Conservation (phyloP, 1,139 yeast species). For the Yamadazyma dushanensis region DNA sequence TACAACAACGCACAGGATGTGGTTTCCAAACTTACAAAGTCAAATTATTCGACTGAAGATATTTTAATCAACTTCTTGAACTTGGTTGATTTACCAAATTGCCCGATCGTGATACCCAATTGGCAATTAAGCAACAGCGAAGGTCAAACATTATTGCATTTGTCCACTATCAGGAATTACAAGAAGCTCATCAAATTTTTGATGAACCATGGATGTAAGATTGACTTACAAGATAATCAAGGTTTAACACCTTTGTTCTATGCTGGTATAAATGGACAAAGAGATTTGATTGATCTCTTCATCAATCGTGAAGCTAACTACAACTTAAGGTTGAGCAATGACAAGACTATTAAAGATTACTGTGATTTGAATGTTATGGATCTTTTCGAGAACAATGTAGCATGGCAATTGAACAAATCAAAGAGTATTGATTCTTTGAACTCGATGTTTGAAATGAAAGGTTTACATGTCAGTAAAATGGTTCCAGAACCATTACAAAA, state of each 20-base stretch:
- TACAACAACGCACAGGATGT: slow-evolving; percentile 48
- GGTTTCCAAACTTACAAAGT: slow-evolving; percentile 49
- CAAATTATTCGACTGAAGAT: slow-evolving; percentile 53
- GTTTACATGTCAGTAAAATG: slow-evolving; percentile 46
- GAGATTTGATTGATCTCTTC: slow-evolving; percentile 57
- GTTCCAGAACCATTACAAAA: slow-evolving; percentile 22
- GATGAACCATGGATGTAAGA: slow-evolving; percentile 75
- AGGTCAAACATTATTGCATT: slow-evolving; percentile 86
- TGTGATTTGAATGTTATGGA: slow-evolving; percentile 71
- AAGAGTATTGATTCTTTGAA: slow-evolving; percentile 36
- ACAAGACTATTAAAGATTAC: slow-evolving; percentile 52
- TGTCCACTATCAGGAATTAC: slow-evolving; percentile 78
- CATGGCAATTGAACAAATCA: slow-evolving; percentile 9
- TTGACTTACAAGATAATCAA: slow-evolving; percentile 72
- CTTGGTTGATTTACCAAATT: slow-evolving; percentile 59
- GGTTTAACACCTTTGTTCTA: slow-evolving; percentile 87
- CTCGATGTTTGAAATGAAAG: slow-evolving; percentile 39
- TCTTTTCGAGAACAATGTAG: slow-evolving; percentile 29
- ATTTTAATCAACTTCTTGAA: slow-evolving; percentile 64
- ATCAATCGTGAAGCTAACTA: slow-evolving; percentile 66
- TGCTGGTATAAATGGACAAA: slow-evolving; percentile 75
- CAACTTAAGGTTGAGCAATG: slow-evolving; percentile 55
- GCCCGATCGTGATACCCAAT: slow-evolving; percentile 65
- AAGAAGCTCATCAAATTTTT: slow-evolving; percentile 59
- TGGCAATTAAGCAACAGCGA: slow-evolving; percentile 78